These are phyloP conservation scores for Aspergillus viridinutans DNA, from an alignment of 2,329 filamentous ascomycete species.

Conservation along the genomic window DNA sequence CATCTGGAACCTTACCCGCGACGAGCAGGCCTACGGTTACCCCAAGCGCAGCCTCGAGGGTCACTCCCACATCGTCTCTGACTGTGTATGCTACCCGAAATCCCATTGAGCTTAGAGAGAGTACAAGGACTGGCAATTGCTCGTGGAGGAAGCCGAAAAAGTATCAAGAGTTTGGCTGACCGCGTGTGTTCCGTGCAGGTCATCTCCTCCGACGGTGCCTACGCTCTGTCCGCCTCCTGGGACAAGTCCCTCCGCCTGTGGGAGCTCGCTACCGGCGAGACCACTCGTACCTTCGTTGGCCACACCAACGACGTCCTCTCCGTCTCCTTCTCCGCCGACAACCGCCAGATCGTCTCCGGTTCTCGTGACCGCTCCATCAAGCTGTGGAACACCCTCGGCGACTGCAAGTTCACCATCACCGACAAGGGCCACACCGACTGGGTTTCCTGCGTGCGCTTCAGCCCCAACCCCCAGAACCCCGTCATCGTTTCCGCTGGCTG, in stretches of 20 bases:
- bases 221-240: conserved; percentile 98
- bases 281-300: conserved; percentile 96
- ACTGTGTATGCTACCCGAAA: conserved; percentile 74
- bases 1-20: conserved; percentile 99
- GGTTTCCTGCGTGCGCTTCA: conserved; percentile 99
- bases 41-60: conserved; percentile 98
- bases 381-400: conserved; percentile 99
- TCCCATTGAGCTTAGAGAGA: neutral
- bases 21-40: conserved; percentile 97
- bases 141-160: conserved; percentile 6
- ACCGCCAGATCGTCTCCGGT: conserved; percentile 98
- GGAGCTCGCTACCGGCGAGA: conserved; percentile 96
- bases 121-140: conserved; percentile 8
- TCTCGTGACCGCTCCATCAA: conserved; percentile 99
- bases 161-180: conserved; percentile 24
- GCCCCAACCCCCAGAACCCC: conserved; percentile 99
- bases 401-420: conserved; percentile 99
- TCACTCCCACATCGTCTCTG: conserved; percentile 99
- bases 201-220: conserved; percentile 98
- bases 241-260: conserved; percentile 99
- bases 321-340: conserved; percentile 99
- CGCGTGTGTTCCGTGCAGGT: conserved; percentile 55
- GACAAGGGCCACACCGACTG: conserved; percentile 99
- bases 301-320: conserved; percentile 99
- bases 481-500: conserved; percentile 98